Base-by-base conservation (phyloP, 2,329 filamentous ascomycete genomes). In the Fusarium abutilonis region DNA sequence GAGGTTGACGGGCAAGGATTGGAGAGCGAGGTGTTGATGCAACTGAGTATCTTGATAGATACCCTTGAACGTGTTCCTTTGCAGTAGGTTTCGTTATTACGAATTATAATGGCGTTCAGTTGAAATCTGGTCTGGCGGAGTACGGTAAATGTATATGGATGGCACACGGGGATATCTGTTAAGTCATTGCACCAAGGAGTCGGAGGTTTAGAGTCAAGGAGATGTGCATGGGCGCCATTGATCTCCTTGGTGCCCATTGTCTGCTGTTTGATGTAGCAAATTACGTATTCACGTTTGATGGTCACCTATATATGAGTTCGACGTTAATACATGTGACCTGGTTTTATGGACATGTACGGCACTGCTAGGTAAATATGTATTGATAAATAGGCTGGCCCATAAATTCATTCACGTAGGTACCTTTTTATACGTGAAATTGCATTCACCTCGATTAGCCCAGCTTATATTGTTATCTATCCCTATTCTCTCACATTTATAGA, bases 11-110 rank as follows among this genome's bases (percentile, higher is more conserved):
- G 70, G 2, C 72, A 73, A 28, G 70, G 63, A 3, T 63, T 61
- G 31, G 70, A 69, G 10, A 51, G 47, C 5, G 74, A 76, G 43
- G 67, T 74, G 23, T 58, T 69, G 42, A 74, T 78, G 72, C 77
- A 80, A 67, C 63, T 82, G 34, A 67, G 73, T 15, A 76, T 83
- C 29, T 52, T 83, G 67, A 72, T 67, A 46, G 79, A 81, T 63
- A 75, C 74, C 4, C 72, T 83, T n/a, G 72, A 72, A 34, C 77
- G 76, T 34, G 64, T 81, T 15, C 73, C 75, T n/a, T 52, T 80
- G 39, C 77, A 79, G 68, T 79, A 67, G 48, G 53, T 29, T 15
- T 46, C 38, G 36, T 29, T 52, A 9, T 13, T 43, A 23, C 31
- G 40, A 14, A 39, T 35, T 21, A 36, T n/a, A 38, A 50, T 8